Base-by-base conservation (phyloP, 805 yeast genomes). In the Metschnikowia cubensis region DNA sequence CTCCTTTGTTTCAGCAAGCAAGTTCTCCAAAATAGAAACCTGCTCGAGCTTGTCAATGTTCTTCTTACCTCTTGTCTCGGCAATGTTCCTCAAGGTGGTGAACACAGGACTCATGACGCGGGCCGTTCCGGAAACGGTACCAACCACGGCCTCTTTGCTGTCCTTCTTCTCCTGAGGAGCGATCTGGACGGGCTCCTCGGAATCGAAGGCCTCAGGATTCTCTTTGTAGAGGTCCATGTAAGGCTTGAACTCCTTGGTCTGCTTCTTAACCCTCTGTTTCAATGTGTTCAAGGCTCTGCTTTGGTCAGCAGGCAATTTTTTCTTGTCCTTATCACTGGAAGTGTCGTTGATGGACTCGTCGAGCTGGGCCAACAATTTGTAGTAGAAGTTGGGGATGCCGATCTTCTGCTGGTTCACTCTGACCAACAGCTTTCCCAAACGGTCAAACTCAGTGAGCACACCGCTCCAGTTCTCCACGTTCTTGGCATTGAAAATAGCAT, bases 1-100 rank as follows among this genome's bases (percentile, higher is more conserved):
- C 11, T 58, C 45, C 43, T 51, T 48, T 49, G 61, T 59, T 14
- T 61, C 62, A 22, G 52, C 62, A 49, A 84, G 76, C 54, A 88
- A 74, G 42, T 74, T 76, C 71, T 87, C 96, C 63, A 94, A 76
- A 41, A 78, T 74, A 49, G 73, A 71, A 56, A 90, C 81, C 69
- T 92, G 96, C 68, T 88, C 96, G 55, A 66, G 68, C 56, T 84
- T 82, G 68, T 92, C 96, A 55, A 89, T 86, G 67, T 89, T 90
- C 77, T 89, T 92, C 77, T 91, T 91, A 76, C 99, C 99, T 73
- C 99, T 85, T 45, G 90, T 78, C 69, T 94, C 98, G 52, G 87
- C 74, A 50, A 94, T 83, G 48, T 82, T 69, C 66, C 85, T 80
- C 66, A 94, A 77, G 34, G 87, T 81, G 50, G 83, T 74, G 74